Evolutionary conservation across 331 rosid genomes (phyloP), one percentile per base, ranked within the genome.

Genomic region (Saraca asoca): DNA sequence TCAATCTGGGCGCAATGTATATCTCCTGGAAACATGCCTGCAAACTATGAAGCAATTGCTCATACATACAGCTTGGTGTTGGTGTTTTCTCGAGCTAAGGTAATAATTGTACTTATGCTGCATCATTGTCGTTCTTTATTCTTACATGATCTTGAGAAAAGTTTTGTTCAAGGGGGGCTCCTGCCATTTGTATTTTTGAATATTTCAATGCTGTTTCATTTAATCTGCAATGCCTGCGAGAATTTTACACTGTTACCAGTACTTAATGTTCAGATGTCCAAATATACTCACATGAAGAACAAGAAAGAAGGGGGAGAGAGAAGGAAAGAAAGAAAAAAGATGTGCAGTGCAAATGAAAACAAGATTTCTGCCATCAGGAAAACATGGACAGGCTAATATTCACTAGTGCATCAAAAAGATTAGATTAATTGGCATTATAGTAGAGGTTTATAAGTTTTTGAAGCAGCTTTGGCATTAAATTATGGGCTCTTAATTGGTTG

Each of bases 21-120:
- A 44, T 88, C 91, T 70, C 87, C 97, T 51, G 80, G 72, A 65
- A 94, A 94, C 78, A 60, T 78, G 78, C 97, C 99, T 33, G 89
- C 70, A 77, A 90, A 86, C 74, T 94, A 90, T 77, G 99, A 88
- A 94, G 97, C 89, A 75, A 85, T 94, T 58, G 81, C 99, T 67
- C 85, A 81, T 66, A 85, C 97, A 11, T 85, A 88, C 79, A 78
- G 89, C 80, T 84, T 94, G 68, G 80, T 88, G 60, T 65, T 86
- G 80, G 79, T 90, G 75, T 85, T 86, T 81, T 90, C 97, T 72
- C 78, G 82, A 71, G 79, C 85, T 17, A 94, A 90, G 99, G 99
- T 90, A 82, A 66, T 70, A 60, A 58, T 29, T 37, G 33, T 16
- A 78, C 59, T 39, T 58, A 15, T 35, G 58, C 42, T 64, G 50